Percentiles rank a stretch among this genome's conserved stretches.
phyloP scores from a whole-genome alignment of 441 rosid genomes.

The Gossypium schwendimanii region DNA sequence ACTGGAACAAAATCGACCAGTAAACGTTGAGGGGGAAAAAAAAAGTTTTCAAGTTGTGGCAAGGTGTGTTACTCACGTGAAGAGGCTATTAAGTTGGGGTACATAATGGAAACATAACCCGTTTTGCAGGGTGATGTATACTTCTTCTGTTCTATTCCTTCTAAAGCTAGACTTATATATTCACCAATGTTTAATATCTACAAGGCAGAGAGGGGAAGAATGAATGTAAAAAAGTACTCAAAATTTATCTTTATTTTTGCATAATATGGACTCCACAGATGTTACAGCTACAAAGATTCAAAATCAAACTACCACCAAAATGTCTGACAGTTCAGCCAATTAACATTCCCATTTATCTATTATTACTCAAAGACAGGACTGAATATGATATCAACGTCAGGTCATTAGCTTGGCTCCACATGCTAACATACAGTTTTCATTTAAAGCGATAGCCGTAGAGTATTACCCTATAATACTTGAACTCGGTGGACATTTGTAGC shows the following conservation, averaged over 20 bases:
- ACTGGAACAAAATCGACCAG: neutral
- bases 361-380: neutral
- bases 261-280: neutral
- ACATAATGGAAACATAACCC: neutral
- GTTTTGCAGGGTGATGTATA: neutral
- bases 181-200: conserved; percentile 5
- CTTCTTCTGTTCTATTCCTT: neutral
- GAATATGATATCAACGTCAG: neutral
- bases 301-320: neutral
- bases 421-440: neutral
- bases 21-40: neutral
- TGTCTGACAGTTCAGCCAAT: neutral
- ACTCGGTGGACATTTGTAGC: neutral
- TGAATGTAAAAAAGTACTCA: neutral
- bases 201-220: neutral
- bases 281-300: neutral
- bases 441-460: neutral
- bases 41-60: neutral
- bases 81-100: neutral
- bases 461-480: neutral
- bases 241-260: neutral
- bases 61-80: neutral
- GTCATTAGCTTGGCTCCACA: neutral
- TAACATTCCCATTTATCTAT: neutral
- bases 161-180: neutral